Evolutionary conservation across 2,329 filamentous ascomycete species (phyloP).

Genomic region (Chlorencoelia australis): DNA sequence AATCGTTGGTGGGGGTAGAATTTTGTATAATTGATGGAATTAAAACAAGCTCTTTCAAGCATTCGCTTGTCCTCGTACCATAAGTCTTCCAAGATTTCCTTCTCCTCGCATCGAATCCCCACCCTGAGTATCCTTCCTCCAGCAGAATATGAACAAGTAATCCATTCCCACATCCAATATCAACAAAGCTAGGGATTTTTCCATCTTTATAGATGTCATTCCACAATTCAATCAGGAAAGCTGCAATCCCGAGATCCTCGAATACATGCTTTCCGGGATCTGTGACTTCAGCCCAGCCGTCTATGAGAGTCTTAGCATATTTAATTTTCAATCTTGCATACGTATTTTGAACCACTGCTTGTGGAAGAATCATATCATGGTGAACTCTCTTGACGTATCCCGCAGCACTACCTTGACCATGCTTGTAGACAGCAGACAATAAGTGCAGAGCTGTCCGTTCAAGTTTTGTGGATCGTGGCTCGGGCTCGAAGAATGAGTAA

Average conservation of each 20-base stretch:
- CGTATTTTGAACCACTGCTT: slow-evolving; percentile 68
- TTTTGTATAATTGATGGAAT: slow-evolving; percentile 37
- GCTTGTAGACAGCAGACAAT: slow-evolving; percentile 60
- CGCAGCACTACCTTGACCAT: slow-evolving; percentile 51
- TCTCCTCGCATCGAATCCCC: slow-evolving; percentile 82
- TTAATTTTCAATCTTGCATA: slow-evolving; percentile 71
- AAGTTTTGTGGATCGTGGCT: slow-evolving; percentile 37
- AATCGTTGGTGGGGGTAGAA: no score
- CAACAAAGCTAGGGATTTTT: slow-evolving; percentile 78
- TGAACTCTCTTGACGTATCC: slow-evolving; percentile 75
- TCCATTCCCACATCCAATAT: slow-evolving; percentile 93
- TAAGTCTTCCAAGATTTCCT: slow-evolving; percentile 81
- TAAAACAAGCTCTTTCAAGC: slow-evolving; percentile 49
- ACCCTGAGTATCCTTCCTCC: slow-evolving; percentile 72
- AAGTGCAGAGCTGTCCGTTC: slow-evolving; percentile 59
- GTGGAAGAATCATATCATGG: slow-evolving; percentile 72
- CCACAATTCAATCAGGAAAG: slow-evolving; percentile 92
- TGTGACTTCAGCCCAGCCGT: slow-evolving; percentile 76
- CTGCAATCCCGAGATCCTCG: slow-evolving; percentile 83
- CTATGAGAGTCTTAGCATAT: slow-evolving; percentile 62
- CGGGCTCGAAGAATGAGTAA: slow-evolving; percentile 42
- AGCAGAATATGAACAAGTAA: slow-evolving; percentile 76
- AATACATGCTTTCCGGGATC: slow-evolving; percentile 90
- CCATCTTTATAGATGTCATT: slow-evolving; percentile 58
- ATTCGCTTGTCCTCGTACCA: slow-evolving; percentile 35